Evolutionary conservation across 2,329 filamentous ascomycete genomes (phyloP), one percentile per base, ranked within the genome.

Genomic region (Aspergillus calidoustus): DNA sequence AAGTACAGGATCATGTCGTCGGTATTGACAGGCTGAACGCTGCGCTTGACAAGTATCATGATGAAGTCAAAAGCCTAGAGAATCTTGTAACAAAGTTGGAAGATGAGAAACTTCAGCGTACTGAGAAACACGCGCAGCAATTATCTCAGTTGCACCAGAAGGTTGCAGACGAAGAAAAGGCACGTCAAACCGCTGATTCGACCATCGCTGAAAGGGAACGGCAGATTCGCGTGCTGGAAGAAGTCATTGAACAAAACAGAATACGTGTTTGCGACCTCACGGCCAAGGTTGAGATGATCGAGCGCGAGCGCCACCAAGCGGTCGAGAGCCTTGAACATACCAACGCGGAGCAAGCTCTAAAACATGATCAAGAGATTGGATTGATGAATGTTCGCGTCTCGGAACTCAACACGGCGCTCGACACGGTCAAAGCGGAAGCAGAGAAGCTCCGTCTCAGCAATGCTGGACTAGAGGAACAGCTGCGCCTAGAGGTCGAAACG

Each of bases 31-130:
- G 76, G 62, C 72, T 83, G 28, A 79, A 76, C 23, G 68, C 70
- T 31, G 79, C 80, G 11, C 71, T 83, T 9, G 73, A 76, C 44
- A 79, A 76, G 52, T 83, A 83, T 63, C 76, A 75, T 28, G 64
- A 72, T 25, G 81, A 83, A 58, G 72, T 80, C 43, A 77, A 74
- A 58, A 70, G 72, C 23, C 71, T 82, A 3, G 81, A 83, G 66
- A 61, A 68, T 8, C 70, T 83, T 11, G 76, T 83, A 52, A 73
- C 69, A 13, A 68, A 72, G 34, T 66, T 81, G 23, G 81, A 83
- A 62, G 68, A 72, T 8, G 75, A 81, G 34, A 76, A 77, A 38
- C 56, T 67, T 2, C 64, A 66, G 15, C 70, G 66, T 9, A 69
- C 72, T 19, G 67, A 71, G 5, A 62, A 69, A 17, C 73, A 77